Base-by-base conservation (phyloP, 306 rosid genomes). In the Trifolium subterraneum region DNA sequence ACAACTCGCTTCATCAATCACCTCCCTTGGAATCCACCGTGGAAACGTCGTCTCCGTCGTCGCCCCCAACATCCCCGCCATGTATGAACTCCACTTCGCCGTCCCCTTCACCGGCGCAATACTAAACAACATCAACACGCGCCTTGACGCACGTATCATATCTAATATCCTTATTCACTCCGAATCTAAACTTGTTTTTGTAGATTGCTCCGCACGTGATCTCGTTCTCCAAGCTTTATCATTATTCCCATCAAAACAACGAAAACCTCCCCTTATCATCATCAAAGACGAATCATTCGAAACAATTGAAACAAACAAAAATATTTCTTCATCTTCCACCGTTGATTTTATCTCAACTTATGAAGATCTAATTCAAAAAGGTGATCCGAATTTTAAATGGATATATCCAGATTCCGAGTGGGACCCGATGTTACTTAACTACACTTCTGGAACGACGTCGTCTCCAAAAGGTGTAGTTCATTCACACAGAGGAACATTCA, bases 61-160 rank as follows among this genome's bases (percentile, higher is more conserved):
- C 15, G 89, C 97, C 12, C 95, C 94, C 2, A 91, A 91, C 69
- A 48, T 83, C 70, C 97, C 94, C 1, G 85, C 97, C 79, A 87
- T 84, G 90, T 89, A 86, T 64, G 94, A 91, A 87, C 94, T 89
- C 60, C 94, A 89, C 51, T 91, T 91, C 65, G 90, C 97, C 38
- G 84, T 87, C 33, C 94, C 94, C 51, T 89, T 91, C 88, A 7
- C 94, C 56, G 92, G 94, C 23, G 92, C 87, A 0, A 19, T 87
- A 56, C 89, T 89, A 48, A 87, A 86, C 82, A 82, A 58, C 65
- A 75, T 91, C 90, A 91, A 91, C 81, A 75, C 79, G 33, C 92
- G 97, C 68, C 94, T 89, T 0, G 88, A 91, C 73, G 75, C 94
- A 14, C 83, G 87, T 35, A 86, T 84, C 15, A 8, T 90, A 72